Percentiles rank a stretch among this genome's conserved stretches.
These are phyloP conservation scores for Penicillium cataractarum DNA, from an alignment of 495 filamentous ascomycete genomes.

Conservation along the genomic window DNA sequence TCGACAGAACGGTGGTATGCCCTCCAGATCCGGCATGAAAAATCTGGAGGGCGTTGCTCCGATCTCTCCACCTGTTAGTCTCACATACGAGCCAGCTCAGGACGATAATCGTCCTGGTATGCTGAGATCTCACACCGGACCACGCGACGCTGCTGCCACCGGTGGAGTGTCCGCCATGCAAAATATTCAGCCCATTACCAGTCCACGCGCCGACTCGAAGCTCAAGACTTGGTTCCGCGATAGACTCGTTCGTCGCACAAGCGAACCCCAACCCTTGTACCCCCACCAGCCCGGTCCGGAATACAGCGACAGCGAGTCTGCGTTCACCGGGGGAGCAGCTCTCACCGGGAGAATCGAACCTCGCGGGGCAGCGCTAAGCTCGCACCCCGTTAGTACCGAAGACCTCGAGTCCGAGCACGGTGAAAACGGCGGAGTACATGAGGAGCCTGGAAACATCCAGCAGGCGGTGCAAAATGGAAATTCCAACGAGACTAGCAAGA, in stretches of 20 bases:
- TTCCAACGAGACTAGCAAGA: conserved; percentile 19
- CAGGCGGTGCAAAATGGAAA: conserved; percentile 26
- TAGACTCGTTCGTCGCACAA: conserved; percentile 27
- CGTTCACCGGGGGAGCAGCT: conserved; percentile 29
- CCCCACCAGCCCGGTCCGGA: conserved; percentile 33
- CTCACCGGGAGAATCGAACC: conserved; percentile 21
- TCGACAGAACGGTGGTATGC: conserved; percentile 6
- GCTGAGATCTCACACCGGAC: conserved; percentile 11
- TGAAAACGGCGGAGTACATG: conserved; percentile 18
- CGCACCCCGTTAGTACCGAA: conserved; percentile 35
- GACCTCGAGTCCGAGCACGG: conserved; percentile 28
- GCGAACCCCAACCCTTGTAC: conserved; percentile 26
- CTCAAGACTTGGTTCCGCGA: conserved; percentile 37
- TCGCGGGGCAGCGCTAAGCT: conserved; percentile 35
- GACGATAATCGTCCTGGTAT: conserved; percentile 2
- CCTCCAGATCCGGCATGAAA: conserved; percentile 12
- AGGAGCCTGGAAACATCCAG: too few relatives aligned
- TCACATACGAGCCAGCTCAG: conserved; percentile 3
- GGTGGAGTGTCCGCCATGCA: conserved; percentile 17
- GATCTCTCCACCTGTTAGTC: conserved; percentile 13
- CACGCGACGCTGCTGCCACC: conserved; percentile 22
- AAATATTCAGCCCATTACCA: conserved; percentile 21
- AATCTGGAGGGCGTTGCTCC: conserved; percentile 14
- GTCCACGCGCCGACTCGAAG: conserved; percentile 33
- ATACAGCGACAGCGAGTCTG: conserved; percentile 21